phyloP scores from a whole-genome alignment of 2,329 filamentous ascomycete species.

The Aquanectria penicillioides region DNA sequence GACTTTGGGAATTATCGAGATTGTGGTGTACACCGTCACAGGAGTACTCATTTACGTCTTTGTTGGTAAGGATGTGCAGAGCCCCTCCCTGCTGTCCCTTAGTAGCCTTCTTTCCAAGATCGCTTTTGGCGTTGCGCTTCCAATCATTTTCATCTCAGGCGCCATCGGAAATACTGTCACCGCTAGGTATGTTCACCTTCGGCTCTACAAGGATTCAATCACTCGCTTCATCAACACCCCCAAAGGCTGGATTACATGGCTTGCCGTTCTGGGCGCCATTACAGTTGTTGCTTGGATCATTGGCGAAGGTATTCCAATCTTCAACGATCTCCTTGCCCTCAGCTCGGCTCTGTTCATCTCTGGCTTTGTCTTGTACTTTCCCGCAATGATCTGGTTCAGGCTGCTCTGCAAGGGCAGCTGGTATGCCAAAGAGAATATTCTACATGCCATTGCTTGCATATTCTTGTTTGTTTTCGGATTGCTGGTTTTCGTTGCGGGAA shows the following conservation, averaged over 20 bases:
- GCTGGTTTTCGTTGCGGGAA: background rate
- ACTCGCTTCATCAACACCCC: background rate
- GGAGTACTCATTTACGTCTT: background rate
- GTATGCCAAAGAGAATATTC: background rate
- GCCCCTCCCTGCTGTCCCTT: background rate
- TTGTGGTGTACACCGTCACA: background rate
- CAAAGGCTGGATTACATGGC: background rate
- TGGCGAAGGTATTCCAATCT: background rate
- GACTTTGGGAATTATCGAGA: background rate
- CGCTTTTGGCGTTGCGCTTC: background rate
- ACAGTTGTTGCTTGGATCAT: background rate
- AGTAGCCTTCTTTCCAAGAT: background rate
- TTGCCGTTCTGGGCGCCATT: background rate
- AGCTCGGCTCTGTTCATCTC: background rate
- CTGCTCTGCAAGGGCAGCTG: background rate
- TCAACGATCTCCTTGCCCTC: background rate
- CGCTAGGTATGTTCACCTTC: background rate
- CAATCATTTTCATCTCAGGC: background rate
- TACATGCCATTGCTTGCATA: background rate
- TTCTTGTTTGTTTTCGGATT: background rate
- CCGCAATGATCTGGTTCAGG: background rate
- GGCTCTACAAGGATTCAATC: background rate
- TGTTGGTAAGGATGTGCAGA: background rate
- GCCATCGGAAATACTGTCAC: background rate
- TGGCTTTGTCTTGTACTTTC: background rate